phyloP scores from a whole-genome alignment of 805 yeast genomes.

The Pichia deserticola region DNA sequence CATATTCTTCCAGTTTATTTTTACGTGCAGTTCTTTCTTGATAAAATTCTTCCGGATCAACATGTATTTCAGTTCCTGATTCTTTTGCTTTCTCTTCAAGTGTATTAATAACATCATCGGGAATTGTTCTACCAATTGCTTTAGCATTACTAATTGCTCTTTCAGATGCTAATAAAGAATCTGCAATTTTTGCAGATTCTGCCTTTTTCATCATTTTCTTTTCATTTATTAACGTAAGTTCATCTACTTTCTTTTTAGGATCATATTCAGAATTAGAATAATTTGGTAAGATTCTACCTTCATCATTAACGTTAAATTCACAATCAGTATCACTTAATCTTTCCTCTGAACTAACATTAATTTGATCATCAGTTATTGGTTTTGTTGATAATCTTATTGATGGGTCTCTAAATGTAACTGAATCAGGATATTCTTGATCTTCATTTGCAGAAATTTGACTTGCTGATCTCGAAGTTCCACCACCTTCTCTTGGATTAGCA shows the following conservation, averaged over 20 bases:
- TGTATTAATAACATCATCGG: conserved; percentile 24
- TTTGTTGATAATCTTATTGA: conserved; percentile 43
- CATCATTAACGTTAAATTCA: conserved; percentile 55
- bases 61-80: conserved; percentile 36
- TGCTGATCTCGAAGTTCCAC: conserved; percentile 5
- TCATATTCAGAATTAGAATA: conserved; percentile 31
- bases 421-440: conserved; percentile 28
- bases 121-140: conserved; percentile 30
- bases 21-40: conserved; percentile 43
- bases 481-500: conserved; percentile 8
- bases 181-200: conserved; percentile 42
- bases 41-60: conserved; percentile 38
- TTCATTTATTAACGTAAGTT: conserved; percentile 17
- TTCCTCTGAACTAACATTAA: conserved; percentile 44
- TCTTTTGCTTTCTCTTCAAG: conserved; percentile 28
- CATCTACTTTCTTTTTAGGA: conserved; percentile 18
- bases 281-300: conserved; percentile 51
- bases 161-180: conserved; percentile 50
- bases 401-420: conserved; percentile 68
- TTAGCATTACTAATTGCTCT: conserved; percentile 53
- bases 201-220: conserved; percentile 36
- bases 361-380: conserved; percentile 8
- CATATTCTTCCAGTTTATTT: conserved; percentile 49
- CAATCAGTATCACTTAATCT: conserved; percentile 53
- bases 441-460: conserved; percentile 7